Evolutionary conservation across 768 basidiomycete species (phyloP), one percentile per base, ranked within the genome.

Genomic region (Rubroboletus satanas): DNA sequence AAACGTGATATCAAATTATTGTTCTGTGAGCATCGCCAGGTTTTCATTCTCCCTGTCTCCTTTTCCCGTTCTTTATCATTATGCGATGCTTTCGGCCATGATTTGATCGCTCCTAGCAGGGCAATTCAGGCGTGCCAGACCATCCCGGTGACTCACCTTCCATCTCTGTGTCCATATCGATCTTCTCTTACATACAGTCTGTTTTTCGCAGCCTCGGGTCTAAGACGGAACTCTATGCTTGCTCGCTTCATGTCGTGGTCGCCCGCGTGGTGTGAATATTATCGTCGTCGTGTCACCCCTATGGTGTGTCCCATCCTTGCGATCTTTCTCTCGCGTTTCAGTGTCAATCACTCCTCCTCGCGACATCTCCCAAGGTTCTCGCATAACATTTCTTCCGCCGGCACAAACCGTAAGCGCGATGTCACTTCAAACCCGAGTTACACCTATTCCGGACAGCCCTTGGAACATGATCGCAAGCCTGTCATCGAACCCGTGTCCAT

Each of bases 121-220:
- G 56, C 68, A 58, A 61, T 50, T 39, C 36, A 52, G 52, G 51
- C 52, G 53, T 65, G 51, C 56, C 54, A 54, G 46, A 53, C 60
- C 29, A 44, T 61, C 53, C 43, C 11, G 48, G 70, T 28, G 57
- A 63, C 45, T 53, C 58, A 42, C 51, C 53, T 70, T 49, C 70
- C 62, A 57, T 64, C 28, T 60, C 45, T 52, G 66, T 51, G 51
- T 23, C 51, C 49, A 51, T 53, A 50, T 58, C 45, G 52, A 46
- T 55, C 69, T 70, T 71, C 68, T 62, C 54, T 70, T 71, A 70
- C 68, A 70, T 71, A 67, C 62, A 56, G 46, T 47, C 26, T 55
- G 51, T 51, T 51, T 56, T 59, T 61, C 53, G 29, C 56, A 65
- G 56, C 56, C 61, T 66, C 64, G 69, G 70, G 57, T 58, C 66